phyloP scores from a whole-genome alignment of 139 green algal genomes.

The Coccomyxa sp. region DNA sequence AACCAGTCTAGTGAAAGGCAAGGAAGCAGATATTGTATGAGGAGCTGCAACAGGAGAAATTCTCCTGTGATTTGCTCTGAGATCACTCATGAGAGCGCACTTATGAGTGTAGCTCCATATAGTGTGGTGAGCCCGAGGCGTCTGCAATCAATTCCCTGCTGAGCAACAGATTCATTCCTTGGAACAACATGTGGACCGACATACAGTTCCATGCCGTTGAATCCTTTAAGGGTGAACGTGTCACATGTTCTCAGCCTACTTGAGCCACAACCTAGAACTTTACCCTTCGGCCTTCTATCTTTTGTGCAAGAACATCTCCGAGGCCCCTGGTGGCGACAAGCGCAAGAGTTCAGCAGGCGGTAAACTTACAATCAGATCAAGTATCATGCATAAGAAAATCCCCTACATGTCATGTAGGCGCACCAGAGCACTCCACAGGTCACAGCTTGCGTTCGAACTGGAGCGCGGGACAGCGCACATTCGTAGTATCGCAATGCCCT shows the following conservation, averaged over 20 bases:
- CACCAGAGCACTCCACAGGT: neutral
- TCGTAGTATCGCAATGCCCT: neutral
- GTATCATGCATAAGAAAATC: too few relatives aligned
- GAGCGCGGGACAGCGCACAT: neutral
- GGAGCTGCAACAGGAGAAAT: neutral
- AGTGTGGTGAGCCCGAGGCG: neutral
- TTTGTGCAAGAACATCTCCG: neutral
- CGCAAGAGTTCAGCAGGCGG: neutral
- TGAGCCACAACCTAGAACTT: neutral
- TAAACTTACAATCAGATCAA: too few relatives aligned
- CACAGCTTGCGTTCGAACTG: neutral
- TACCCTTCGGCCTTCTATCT: neutral
- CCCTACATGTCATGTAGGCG: neutral
- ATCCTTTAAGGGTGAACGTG: neutral
- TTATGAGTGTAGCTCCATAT: neutral
- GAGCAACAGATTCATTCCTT: neutral
- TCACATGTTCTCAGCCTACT: neutral
- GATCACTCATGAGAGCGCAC: neutral
- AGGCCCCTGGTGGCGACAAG: neutral
- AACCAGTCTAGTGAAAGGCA: too few relatives aligned
- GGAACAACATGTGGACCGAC: too few relatives aligned
- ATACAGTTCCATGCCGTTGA: neutral
- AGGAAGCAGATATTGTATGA: too few relatives aligned
- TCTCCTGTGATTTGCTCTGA: neutral
- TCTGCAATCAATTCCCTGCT: neutral